These are phyloP conservation scores for Cucumis sativus DNA, from an alignment of 306 rosid genomes.

Conservation along the genomic window DNA sequence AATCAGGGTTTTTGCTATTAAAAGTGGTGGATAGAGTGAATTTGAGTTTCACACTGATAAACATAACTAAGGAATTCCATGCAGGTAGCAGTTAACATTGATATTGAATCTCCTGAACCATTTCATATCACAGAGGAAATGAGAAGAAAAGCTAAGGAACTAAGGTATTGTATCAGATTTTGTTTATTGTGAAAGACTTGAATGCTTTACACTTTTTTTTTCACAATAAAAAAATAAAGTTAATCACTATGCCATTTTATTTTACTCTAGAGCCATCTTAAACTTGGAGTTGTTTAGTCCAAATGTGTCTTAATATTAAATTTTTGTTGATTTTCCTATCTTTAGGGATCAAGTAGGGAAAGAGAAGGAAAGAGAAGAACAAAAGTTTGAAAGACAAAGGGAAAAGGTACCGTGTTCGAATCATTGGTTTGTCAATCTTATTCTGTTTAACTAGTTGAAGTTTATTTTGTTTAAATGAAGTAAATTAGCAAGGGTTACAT, in stretches of 20 bases:
- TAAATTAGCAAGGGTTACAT: neutral
- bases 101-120: slow-evolving; percentile 33
- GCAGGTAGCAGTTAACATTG: slow-evolving; percentile 50
- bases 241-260: neutral
- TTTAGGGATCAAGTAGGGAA: slow-evolving; percentile 31
- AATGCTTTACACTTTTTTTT: neutral
- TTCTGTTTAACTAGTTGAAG: neutral
- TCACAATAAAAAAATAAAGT: neutral
- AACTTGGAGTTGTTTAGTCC: neutral
- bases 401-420: slow-evolving; percentile 45
- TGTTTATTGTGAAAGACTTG: neutral
- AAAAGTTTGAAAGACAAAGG: slow-evolving; percentile 28
- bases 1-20: neutral
- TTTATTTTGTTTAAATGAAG: neutral
- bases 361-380: slow-evolving; percentile 30
- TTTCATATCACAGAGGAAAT: slow-evolving; percentile 52
- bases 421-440: neutral
- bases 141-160: slow-evolving; percentile 39
- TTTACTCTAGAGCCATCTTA: neutral
- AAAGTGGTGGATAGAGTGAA: neutral
- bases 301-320: neutral
- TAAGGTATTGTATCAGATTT: slow-evolving; percentile 29
- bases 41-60: neutral
- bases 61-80: neutral
- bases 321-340: neutral